A percentile compares a stretch with the other conserved stretches of the same genome.
Conservation (phyloP, 441 rosid species). For the Macaranga tanarius region DNA sequence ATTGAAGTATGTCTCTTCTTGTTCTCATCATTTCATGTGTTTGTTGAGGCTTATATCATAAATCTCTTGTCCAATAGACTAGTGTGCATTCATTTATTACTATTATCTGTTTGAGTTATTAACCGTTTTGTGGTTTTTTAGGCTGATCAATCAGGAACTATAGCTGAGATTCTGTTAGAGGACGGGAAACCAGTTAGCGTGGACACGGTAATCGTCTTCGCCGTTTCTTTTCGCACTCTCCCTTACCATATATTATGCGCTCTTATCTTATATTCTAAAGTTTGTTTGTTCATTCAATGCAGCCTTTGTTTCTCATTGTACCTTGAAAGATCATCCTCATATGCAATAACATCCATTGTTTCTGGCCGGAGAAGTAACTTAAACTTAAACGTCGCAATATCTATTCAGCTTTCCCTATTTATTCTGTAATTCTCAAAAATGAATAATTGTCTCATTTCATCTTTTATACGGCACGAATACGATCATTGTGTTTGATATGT, state of each 20-base stretch:
- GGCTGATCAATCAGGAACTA: conserved; percentile 95
- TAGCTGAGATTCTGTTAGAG: conserved; percentile 64
- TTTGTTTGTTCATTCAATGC: conserved; percentile 31
- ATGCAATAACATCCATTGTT: neutral
- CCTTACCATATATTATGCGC: neutral
- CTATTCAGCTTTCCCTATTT: neutral
- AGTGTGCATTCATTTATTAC: too few species aligned
- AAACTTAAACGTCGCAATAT: neutral
- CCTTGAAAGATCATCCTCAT: conserved; percentile 37
- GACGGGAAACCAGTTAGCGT: conserved; percentile 89
- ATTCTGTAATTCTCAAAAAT: conserved; percentile 19
- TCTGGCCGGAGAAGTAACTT: neutral
- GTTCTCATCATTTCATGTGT: conserved; percentile 3
- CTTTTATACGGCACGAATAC: neutral
- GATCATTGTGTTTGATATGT: neutral
- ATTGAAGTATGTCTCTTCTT: conserved; percentile 58
- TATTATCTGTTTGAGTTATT: neutral
- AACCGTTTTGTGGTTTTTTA: conserved; percentile 29
- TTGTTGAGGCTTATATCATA: neutral
- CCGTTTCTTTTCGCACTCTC: neutral
- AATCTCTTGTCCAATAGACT: too few species aligned
- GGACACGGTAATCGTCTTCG: conserved; percentile 52
- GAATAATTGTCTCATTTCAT: conserved; percentile 18
- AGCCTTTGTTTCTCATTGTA: conserved; percentile 71
- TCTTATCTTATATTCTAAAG: conserved; percentile 9